Conservation (phyloP, 2,329 filamentous ascomycete species). For the Paecilomyces dactylethromorphus region DNA sequence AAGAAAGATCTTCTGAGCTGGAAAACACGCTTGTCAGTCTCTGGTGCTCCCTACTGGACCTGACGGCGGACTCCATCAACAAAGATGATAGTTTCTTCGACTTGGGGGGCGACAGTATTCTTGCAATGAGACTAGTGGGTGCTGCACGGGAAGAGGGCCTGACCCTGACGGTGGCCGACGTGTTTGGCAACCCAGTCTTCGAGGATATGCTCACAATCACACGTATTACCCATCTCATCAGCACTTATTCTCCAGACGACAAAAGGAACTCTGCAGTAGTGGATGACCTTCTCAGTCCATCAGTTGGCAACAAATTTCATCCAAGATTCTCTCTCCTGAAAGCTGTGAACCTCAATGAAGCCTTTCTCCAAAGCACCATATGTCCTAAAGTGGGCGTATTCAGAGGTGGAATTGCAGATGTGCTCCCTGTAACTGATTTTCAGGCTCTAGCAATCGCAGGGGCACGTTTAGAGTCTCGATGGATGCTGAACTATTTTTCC, state of each 20-base stretch:
- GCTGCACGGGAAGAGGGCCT: conserved; percentile 33
- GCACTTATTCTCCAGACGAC: conserved; percentile 7
- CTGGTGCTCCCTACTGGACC: conserved; percentile 30
- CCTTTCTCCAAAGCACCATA: conserved; percentile 44
- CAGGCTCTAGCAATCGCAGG: conserved; percentile 31
- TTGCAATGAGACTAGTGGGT: conserved; percentile 36
- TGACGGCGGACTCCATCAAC: conserved; percentile 25
- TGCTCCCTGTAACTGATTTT: conserved; percentile 52
- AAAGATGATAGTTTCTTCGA: conserved; percentile 38
- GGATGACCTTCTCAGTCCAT: conserved; percentile 4
- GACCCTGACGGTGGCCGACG: conserved; percentile 36
- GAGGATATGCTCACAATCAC: conserved; percentile 30
- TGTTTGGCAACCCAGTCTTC: conserved; percentile 37
- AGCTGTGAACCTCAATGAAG: conserved; percentile 8
- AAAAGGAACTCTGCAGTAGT: conserved; percentile 3
- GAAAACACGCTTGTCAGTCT: conserved; percentile 31
- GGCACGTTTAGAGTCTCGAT: conserved; percentile 28
- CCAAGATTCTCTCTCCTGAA: conserved; percentile 8
- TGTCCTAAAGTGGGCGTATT: conserved; percentile 46
- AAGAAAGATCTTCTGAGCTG: conserved; percentile 14
- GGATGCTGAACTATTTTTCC: conserved; percentile 50
- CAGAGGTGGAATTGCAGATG: conserved; percentile 47
- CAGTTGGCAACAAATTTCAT: conserved; percentile 2
- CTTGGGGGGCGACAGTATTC: conserved; percentile 35
- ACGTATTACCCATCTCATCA: conserved; percentile 12